A percentile compares a stretch with the other conserved stretches of the same genome.
Conservation (phyloP, 495 filamentous ascomycete genomes). For the Amniculicola lignicola region DNA sequence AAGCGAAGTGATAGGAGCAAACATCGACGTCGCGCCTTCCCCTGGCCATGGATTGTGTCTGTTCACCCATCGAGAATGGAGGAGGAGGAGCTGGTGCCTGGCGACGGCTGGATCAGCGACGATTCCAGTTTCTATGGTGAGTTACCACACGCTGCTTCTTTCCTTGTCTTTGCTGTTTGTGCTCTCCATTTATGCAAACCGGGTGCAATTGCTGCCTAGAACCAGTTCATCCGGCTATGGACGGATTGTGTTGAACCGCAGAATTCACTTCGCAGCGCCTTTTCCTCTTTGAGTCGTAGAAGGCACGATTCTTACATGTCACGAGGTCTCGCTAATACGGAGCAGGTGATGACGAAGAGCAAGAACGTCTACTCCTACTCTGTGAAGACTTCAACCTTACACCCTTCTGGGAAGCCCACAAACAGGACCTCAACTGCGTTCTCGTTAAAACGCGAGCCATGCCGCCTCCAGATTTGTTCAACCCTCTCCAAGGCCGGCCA, state of each 20-base stretch:
- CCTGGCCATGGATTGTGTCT: neutral
- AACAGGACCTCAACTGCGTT: slow-evolving; percentile 6
- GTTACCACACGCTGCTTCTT: too few relatives aligned
- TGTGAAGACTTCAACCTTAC: slow-evolving; percentile 6
- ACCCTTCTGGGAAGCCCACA: slow-evolving; percentile 5
- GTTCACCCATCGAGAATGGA: slow-evolving; percentile 8
- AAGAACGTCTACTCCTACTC: slow-evolving; percentile 14
- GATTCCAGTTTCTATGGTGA: slow-evolving; percentile 43
- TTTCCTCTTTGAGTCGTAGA: too few relatives aligned
- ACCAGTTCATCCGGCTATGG: too few relatives aligned
- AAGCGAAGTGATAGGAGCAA: slow-evolving; percentile 1
- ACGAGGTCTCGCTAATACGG: slow-evolving; percentile 5
- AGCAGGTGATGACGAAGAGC: slow-evolving; percentile 27
- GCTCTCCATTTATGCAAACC: neutral
- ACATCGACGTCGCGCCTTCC: slow-evolving; percentile 8
- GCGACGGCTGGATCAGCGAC: slow-evolving; percentile 39
- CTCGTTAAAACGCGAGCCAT: neutral
- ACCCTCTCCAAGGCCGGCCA: slow-evolving; percentile 45
- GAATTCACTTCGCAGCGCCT: too few relatives aligned
- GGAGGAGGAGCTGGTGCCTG: slow-evolving; percentile 31
- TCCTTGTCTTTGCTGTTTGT: too few relatives aligned
- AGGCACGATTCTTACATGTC: neutral
- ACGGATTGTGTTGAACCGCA: too few relatives aligned
- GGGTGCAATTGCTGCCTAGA: too few relatives aligned
- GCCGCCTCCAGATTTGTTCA: slow-evolving; percentile 39